These are phyloP conservation scores for Batrachochytrium dendrobatidis DNA, from an alignment of 371 early-diverging fungal genomes.

Conservation along the genomic window DNA sequence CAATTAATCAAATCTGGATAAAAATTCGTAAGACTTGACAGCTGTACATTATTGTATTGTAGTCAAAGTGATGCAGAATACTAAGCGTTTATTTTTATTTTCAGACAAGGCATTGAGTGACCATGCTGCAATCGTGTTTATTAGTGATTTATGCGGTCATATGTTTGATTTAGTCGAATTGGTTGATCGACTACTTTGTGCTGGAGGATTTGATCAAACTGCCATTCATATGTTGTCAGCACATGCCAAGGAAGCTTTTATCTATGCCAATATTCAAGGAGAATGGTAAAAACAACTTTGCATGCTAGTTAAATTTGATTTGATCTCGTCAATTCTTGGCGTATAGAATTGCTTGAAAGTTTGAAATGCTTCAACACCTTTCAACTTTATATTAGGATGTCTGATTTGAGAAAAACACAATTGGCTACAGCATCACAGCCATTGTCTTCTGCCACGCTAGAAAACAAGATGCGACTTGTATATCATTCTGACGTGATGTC, in stretches of 20 bases:
- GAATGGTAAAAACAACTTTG: slow-evolving; percentile 10
- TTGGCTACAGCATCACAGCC: background rate
- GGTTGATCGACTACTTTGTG: background rate
- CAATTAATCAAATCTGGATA: background rate
- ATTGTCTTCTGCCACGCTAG: background rate
- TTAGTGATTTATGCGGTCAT: background rate
- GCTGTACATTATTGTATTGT: no score
- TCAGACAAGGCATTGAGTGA: background rate
- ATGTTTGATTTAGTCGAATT: slow-evolving; percentile 9
- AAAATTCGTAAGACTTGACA: background rate
- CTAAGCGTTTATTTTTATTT: no score
- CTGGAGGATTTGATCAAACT: background rate
- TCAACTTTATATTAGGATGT: no score
- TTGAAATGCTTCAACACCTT: no score
- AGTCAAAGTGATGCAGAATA: no score
- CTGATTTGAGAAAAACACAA: background rate
- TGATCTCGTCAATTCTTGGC: no score
- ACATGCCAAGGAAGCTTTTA: slow-evolving; percentile 3
- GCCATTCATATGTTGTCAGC: slow-evolving; percentile 7
- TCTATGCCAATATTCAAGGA: slow-evolving; percentile 1
- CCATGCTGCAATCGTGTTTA: slow-evolving; percentile 1
- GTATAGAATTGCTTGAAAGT: no score
- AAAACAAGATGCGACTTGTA: background rate
- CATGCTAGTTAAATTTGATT: no score
- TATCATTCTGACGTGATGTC: background rate